These are phyloP conservation scores for Microcos paniculata DNA, from an alignment of 345 rosid species.

Conservation along the genomic window DNA sequence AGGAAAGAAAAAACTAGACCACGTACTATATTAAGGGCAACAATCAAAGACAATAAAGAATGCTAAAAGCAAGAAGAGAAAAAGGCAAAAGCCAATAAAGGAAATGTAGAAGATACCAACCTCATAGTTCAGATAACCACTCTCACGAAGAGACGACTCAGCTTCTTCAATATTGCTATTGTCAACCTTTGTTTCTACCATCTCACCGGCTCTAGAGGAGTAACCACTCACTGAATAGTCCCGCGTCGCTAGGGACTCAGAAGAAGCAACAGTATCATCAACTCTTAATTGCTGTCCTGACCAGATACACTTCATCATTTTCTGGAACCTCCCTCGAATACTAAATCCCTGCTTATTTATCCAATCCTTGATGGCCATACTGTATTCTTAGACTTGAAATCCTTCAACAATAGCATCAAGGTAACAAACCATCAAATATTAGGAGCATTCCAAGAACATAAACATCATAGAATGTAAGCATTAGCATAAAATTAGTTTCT, in stretches of 20 bases:
- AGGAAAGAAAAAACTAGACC: background rate
- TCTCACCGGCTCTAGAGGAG: constrained; percentile 64
- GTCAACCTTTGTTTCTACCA: constrained; percentile 56
- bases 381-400: constrained; percentile 33
- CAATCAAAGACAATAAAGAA: background rate
- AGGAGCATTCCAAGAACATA: constrained; percentile 18
- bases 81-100: background rate
- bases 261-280: constrained; percentile 52
- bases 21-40: background rate
- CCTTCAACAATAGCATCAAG: constrained; percentile 25
- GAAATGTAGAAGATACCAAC: constrained; percentile 24
- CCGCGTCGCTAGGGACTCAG: constrained; percentile 77
- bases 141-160: constrained; percentile 76
- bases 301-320: constrained; percentile 77
- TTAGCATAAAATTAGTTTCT: background rate
- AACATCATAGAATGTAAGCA: constrained; percentile 1
- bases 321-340: constrained; percentile 37
- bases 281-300: constrained; percentile 50
- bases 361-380: constrained; percentile 51
- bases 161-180: constrained; percentile 80
- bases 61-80: background rate
- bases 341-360: constrained; percentile 32
- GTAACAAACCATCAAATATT: constrained; percentile 12
- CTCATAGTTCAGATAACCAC: constrained; percentile 80
- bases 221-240: constrained; percentile 72